Percentiles rank a stretch among this genome's conserved stretches.
Conservation (phyloP, 73 alveolate genomes). For the Paramecium bursaria region DNA sequence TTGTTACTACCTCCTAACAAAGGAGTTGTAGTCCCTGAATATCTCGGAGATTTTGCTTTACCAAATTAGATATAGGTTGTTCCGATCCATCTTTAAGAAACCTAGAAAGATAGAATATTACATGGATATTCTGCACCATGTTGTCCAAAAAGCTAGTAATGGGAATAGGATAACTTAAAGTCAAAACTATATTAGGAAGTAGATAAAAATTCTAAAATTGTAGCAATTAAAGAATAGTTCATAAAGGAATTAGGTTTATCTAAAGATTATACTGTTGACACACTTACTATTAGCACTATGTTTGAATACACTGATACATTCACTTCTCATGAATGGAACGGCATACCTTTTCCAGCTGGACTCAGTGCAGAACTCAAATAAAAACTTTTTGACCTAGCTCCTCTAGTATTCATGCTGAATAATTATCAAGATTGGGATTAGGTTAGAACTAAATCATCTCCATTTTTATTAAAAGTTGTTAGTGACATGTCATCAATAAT, state of each 20-base stretch:
- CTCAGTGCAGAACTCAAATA: background rate
- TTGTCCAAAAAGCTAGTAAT: constrained; percentile 24
- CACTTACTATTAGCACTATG: background rate
- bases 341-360: constrained; percentile 22
- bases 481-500: too few species aligned
- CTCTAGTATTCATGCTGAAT: too few species aligned
- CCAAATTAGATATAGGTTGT: background rate
- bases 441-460: too few species aligned
- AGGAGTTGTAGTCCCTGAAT: background rate
- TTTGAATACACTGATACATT: constrained; percentile 59
- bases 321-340: background rate
- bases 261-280: too few species aligned
- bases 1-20: constrained; percentile 28
- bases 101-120: constrained; percentile 17
- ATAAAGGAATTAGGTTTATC: constrained; percentile 14
- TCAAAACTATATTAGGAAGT: constrained; percentile 2
- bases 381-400: too few species aligned
- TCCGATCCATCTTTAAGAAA: constrained; percentile 52
- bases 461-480: too few species aligned
- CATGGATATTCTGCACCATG: constrained; percentile 2
- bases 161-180: background rate
- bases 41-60: constrained; percentile 27
- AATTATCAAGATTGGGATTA: too few species aligned
- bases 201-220: background rate
- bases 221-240: constrained; percentile 6